phyloP scores from a whole-genome alignment of 306 rosid genomes.

The Phaseolus lunatus region DNA sequence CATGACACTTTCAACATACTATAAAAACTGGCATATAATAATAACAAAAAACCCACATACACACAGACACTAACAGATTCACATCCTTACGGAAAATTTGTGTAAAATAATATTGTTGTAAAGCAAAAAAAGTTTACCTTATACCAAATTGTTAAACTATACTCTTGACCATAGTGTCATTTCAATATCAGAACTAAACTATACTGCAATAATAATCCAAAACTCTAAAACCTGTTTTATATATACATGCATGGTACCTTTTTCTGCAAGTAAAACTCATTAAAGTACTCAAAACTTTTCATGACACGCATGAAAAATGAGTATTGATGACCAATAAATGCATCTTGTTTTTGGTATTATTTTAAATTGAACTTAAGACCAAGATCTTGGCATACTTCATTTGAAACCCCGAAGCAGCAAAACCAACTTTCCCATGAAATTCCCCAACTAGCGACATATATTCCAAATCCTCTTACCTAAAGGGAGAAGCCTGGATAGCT shows the following conservation, averaged over 20 bases:
- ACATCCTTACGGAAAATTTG: not conserved
- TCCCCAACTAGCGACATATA: not conserved
- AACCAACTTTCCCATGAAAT: constrained; percentile 14
- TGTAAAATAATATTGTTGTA: constrained; percentile 10
- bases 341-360: not conserved
- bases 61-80: not conserved
- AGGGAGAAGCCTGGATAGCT: not conserved
- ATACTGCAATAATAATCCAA: constrained; percentile 13
- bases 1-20: constrained; percentile 5
- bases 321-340: not conserved
- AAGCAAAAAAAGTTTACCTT: constrained; percentile 14
- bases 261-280: constrained; percentile 3
- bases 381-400: constrained; percentile 13
- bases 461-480: constrained; percentile 8
- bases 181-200: not conserved
- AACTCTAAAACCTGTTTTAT: constrained; percentile 14
- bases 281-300: not conserved
- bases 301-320: not conserved
- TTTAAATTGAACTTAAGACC: constrained; percentile 26
- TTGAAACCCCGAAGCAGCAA: constrained; percentile 26
- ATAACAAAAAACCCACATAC: not conserved
- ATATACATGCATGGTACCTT: constrained; percentile 2
- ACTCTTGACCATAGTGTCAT: not conserved
- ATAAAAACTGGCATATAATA: not conserved
- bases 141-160: not conserved